Base-by-base conservation (phyloP, 305 asterid genomes). In the Caryopteris hybrid region DNA sequence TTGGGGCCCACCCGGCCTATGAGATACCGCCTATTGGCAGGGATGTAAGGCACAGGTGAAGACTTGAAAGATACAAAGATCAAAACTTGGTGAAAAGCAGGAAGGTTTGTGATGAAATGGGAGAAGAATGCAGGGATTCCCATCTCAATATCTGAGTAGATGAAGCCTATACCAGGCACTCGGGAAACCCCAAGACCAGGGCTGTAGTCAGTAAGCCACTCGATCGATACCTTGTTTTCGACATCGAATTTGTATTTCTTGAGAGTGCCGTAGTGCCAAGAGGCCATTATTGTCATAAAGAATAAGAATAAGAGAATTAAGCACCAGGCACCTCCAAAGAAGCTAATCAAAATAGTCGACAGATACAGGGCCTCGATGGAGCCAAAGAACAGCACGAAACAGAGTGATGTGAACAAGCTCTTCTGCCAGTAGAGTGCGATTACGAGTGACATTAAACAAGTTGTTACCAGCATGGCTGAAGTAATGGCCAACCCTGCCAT, bases 51-150 rank as follows among this genome's bases (percentile, higher is more conserved):
- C 58, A 88, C 86, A 1, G 95, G 95, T 11, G 79, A 79, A 4
- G 90, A 79, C 87, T 88, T 93, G 86, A 90, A 85, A 1, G 94
- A 84, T 45, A 93, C 87, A n/a, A 93, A 88, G 27, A 93, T 79
- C 51, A 93, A 73, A 47, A 90, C 88, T 65, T 83, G 88, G 66
- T 93, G 99, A 64, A 86, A 88, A 55, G 99, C 99, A 0, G 99
- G 99, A 58, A 93, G 81, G 29, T 86, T 90, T 1, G 96, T 84
- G 67, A 93, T 82, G 78, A 93, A 93, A 63, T 90, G 99, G 53
- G 97, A 73, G 54, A 93, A 93, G 80, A 93, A 88, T 47, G 96
- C 92, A 0, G 97, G 99, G 72, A 93, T 85, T 75, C 99, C 99
- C 21, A 78, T 71, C 9, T 79, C 88, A 0, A 93, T 68, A 20